Percentiles rank a stretch among this genome's conserved stretches.
Evolutionary conservation across 1,139 yeast genomes (phyloP).

Genomic region (Scheffersomyces segobiensis): DNA sequence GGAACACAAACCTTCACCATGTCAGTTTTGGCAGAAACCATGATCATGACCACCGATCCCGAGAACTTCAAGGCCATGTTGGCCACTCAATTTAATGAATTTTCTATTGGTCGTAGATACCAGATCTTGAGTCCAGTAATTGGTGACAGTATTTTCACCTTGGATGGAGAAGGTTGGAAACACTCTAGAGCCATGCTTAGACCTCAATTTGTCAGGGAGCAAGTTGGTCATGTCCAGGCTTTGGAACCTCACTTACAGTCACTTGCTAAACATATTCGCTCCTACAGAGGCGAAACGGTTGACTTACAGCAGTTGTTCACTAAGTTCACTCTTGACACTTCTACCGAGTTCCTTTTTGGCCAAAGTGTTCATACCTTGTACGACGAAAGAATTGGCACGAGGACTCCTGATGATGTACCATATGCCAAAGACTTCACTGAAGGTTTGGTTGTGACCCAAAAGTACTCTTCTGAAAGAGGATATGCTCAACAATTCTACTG

Average conservation of each 20-base stretch:
- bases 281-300: slow-evolving; percentile 15
- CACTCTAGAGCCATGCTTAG: slow-evolving; percentile 14
- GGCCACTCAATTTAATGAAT: slow-evolving; percentile 15
- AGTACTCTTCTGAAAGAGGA: slow-evolving; percentile 29
- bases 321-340: slow-evolving; percentile 51
- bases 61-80: slow-evolving; percentile 7
- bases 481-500: slow-evolving; percentile 31
- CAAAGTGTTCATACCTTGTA: slow-evolving; percentile 42
- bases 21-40: not conserved
- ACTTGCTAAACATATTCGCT: slow-evolving; percentile 3
- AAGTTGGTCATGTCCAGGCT: slow-evolving; percentile 11
- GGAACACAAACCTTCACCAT: not conserved
- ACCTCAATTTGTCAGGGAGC: slow-evolving; percentile 14
- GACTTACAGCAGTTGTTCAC: slow-evolving; percentile 49
- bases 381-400: slow-evolving; percentile 22
- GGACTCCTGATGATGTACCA: slow-evolving; percentile 15
- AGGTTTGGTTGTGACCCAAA: slow-evolving; percentile 39
- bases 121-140: slow-evolving; percentile 9
- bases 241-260: slow-evolving; percentile 10
- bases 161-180: slow-evolving; percentile 14
- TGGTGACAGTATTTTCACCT: slow-evolving; percentile 14
- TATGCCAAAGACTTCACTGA: slow-evolving; percentile 37
- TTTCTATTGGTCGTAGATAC: slow-evolving; percentile 11
- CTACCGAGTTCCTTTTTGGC: slow-evolving; percentile 57
- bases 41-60: slow-evolving; percentile 11